Evolutionary conservation across 2,329 filamentous ascomycete genomes (phyloP).

Genomic region (Talaromyces sp.): DNA sequence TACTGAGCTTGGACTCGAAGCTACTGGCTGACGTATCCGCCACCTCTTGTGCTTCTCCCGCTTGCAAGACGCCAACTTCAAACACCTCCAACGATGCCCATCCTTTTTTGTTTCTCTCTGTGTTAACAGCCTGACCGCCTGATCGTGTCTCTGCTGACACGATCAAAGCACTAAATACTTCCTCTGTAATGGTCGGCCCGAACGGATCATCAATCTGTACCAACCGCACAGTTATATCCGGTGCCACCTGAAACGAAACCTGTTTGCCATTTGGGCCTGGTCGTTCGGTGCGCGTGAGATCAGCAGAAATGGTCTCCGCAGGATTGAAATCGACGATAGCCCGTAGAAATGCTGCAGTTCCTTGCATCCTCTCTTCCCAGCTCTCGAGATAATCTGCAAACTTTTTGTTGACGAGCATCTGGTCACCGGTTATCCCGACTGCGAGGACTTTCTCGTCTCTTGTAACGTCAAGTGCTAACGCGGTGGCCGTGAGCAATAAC

Average conservation of each 20-base stretch:
- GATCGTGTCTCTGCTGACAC: conserved; percentile 83
- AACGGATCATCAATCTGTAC: conserved; percentile 84
- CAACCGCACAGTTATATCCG: conserved; percentile 67
- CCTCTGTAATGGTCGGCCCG: conserved; percentile 83
- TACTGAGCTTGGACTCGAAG: conserved; percentile 85
- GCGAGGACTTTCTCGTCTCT: conserved; percentile 57
- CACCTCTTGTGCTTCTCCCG: conserved; percentile 52
- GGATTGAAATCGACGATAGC: conserved; percentile 58
- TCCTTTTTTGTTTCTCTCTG: conserved; percentile 69
- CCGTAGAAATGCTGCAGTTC: conserved; percentile 67
- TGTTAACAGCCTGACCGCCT: conserved; percentile 81
- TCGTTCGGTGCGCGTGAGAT: conserved; percentile 31
- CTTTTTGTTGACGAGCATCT: conserved; percentile 83
- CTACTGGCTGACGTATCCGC: conserved; percentile 48
- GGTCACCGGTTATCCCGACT: conserved; percentile 84
- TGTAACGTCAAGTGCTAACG: conserved; percentile 62
- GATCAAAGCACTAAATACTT: conserved; percentile 73
- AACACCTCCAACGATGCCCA: conserved; percentile 76
- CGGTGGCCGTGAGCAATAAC: conserved; percentile 84
- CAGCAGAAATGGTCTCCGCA: conserved; percentile 36
- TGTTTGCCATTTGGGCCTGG: conserved; percentile 40
- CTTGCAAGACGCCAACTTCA: conserved; percentile 83
- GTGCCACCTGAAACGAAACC: conserved; percentile 50
- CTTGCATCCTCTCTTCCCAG: conserved; percentile 70
- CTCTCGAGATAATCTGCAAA: conserved; percentile 74